These are phyloP conservation scores for Taphrina flavorubra DNA, from an alignment of 1,139 yeast genomes.

Conservation along the genomic window DNA sequence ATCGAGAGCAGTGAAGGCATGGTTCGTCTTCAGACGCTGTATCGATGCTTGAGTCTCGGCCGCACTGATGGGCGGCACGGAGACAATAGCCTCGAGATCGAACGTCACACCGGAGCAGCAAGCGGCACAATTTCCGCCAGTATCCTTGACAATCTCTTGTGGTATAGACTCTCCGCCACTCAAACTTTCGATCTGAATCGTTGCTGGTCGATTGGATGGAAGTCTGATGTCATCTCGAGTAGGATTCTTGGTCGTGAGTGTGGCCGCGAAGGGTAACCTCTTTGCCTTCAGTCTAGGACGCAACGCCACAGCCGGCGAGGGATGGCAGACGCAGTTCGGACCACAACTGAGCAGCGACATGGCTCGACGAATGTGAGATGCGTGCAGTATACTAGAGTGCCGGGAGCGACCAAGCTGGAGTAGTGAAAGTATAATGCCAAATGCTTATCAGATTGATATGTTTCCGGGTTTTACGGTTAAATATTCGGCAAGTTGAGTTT, in stretches of 20 bases:
- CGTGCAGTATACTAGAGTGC: neutral
- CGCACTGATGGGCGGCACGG: neutral
- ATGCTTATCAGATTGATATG: neutral
- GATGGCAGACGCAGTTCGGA: slow-evolving; percentile 40
- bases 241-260: slow-evolving; percentile 29
- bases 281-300: slow-evolving; percentile 34
- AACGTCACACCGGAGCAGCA: slow-evolving; percentile 38
- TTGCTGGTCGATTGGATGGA: neutral
- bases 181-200: slow-evolving; percentile 18
- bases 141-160: slow-evolving; percentile 22
- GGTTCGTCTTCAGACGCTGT: slow-evolving; percentile 1
- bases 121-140: slow-evolving; percentile 32
- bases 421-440: neutral
- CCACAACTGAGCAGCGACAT: slow-evolving; percentile 37
- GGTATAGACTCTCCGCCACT: slow-evolving; percentile 26
- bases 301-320: slow-evolving; percentile 35
- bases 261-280: slow-evolving; percentile 30
- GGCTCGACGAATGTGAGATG: neutral
- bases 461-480: no score
- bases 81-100: slow-evolving; percentile 28
- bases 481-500: neutral
- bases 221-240: slow-evolving; percentile 19
- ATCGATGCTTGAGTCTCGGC: neutral
- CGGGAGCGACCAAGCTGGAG: neutral
- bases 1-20: slow-evolving; percentile 23